These are phyloP conservation scores for Tetrastigma voinierianum DNA, from an alignment of 164 flowering plant species.

Conservation along the genomic window DNA sequence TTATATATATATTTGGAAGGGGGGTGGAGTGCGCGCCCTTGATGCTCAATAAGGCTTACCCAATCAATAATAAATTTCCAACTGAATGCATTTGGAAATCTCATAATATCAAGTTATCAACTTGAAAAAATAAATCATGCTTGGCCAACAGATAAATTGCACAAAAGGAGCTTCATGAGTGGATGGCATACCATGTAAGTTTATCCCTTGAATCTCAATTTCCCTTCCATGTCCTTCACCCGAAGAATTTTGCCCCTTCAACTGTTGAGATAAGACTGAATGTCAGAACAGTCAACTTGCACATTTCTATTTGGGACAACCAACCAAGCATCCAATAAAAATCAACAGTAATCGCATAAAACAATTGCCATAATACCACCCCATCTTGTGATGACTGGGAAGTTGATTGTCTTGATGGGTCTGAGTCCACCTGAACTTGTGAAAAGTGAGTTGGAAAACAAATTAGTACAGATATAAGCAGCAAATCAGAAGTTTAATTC, in stretches of 20 bases:
- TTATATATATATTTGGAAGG: too few relatives aligned
- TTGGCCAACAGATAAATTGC: too few relatives aligned
- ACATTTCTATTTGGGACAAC: too few relatives aligned
- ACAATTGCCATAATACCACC: slow-evolving; percentile 11
- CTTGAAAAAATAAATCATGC: too few relatives aligned
- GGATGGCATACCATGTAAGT: slow-evolving; percentile 26
- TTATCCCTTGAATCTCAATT: slow-evolving; percentile 19
- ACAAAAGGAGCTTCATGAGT: too few relatives aligned
- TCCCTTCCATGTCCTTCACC: slow-evolving; percentile 25
- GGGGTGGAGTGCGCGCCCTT: too few relatives aligned
- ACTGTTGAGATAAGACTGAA: slow-evolving; percentile 20
- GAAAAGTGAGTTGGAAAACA: not conserved
- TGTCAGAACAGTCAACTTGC: slow-evolving; percentile 4
- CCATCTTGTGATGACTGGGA: slow-evolving; percentile 21
- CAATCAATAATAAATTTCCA: too few relatives aligned
- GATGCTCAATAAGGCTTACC: too few relatives aligned
- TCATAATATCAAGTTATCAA: too few relatives aligned
- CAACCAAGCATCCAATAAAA: not conserved
- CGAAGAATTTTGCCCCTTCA: slow-evolving; percentile 48
- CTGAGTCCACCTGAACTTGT: slow-evolving; percentile 27
- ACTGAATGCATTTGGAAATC: too few relatives aligned
- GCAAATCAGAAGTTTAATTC: too few relatives aligned
- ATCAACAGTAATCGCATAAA: not conserved
- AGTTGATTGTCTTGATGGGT: slow-evolving; percentile 29
- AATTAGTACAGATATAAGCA: not conserved